Base-by-base conservation (phyloP, 2,329 filamentous ascomycete genomes). In the Colletotrichum falcatum region DNA sequence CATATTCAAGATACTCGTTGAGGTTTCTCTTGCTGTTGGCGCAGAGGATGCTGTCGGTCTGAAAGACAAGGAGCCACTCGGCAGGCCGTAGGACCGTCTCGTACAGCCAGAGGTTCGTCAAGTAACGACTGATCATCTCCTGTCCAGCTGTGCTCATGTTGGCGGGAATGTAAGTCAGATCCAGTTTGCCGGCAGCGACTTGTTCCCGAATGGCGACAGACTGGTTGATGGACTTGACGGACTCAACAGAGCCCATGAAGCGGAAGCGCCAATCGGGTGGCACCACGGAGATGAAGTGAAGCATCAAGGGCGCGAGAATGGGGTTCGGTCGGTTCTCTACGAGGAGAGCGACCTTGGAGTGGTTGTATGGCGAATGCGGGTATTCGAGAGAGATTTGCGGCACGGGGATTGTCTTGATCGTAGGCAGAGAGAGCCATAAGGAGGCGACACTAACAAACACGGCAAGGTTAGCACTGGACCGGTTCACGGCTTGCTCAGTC, bases 281-380 rank as follows among this genome's bases (percentile, higher is more conserved):
- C 1, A 87, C 83, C 26, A 88, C 85, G 5, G 84, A 80, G 73
- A 88, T 88, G 79, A 88, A 87, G 75, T 89, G 87, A 30, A 88
- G 80, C 77, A 88, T 79, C 48, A 88, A 79, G 1, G 87, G 86
- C 3, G 85, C 86, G 51, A 89, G 82, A 71, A 84, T 79, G 3
- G 86, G 81, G 44, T 82, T 80, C 1, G 83, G 75, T 0, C 87
- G 84, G 77, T 84, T 84, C 76, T 89, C 87, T 70, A 89, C 83
- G 26, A 89, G 81, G 14, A 89, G 82, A 39, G 86, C 87, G 46
- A 89, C 81, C 76, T 88, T 88, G 72, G 81, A 83, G 60, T 81
- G 79, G 75, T 88, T 86, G 78, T 80, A 85, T 14, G 78, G 79
- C 35, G 80, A 78, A 26, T 77, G 70, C 49, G 72, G 70, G 73